phyloP scores from a whole-genome alignment of 805 yeast species.

The Teunomyces pallodes region DNA sequence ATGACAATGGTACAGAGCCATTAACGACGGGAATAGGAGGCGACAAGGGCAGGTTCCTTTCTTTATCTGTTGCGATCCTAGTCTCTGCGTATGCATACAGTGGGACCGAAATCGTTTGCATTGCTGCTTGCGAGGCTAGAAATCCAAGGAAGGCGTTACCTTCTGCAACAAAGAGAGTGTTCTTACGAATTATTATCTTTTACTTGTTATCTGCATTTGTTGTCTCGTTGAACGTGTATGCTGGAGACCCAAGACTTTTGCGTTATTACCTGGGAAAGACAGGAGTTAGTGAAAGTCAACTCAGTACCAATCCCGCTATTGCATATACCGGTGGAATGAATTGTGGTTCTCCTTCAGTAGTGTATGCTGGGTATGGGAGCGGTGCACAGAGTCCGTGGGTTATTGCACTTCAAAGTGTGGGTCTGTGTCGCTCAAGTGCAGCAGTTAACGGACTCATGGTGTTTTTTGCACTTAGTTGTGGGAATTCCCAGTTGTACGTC shows the following conservation, averaged over 20 bases:
- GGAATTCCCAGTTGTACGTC: conserved; percentile 44
- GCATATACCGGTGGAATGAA: conserved; percentile 34
- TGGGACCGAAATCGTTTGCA: conserved; percentile 79
- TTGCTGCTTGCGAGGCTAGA: conserved; percentile 84
- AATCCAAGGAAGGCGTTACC: conserved; percentile 78
- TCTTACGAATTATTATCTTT: conserved; percentile 64
- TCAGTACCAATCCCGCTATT: conserved; percentile 27
- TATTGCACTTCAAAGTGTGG: conserved; percentile 41
- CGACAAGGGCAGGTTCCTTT: conserved; percentile 55
- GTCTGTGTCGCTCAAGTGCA: conserved; percentile 34
- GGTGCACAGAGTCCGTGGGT: conserved; percentile 48
- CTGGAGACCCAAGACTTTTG: conserved; percentile 73
- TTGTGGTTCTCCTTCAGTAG: conserved; percentile 22
- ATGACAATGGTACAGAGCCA: conserved; percentile 55
- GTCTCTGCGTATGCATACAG: conserved; percentile 74
- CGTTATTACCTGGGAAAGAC: conserved; percentile 47
- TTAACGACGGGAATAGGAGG: conserved; percentile 59
- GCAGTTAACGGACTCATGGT: conserved; percentile 44
- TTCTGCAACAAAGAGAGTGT: conserved; percentile 70
- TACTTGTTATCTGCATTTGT: conserved; percentile 66
- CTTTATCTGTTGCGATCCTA: conserved; percentile 57
- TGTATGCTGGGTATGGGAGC: conserved; percentile 34
- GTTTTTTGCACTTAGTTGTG: conserved; percentile 47
- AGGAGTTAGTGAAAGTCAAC: conserved; percentile 21
- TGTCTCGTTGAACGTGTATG: conserved; percentile 68